These are phyloP conservation scores for Calonectria pseudoturangicola DNA, from an alignment of 2,329 filamentous ascomycete species.

Conservation along the genomic window DNA sequence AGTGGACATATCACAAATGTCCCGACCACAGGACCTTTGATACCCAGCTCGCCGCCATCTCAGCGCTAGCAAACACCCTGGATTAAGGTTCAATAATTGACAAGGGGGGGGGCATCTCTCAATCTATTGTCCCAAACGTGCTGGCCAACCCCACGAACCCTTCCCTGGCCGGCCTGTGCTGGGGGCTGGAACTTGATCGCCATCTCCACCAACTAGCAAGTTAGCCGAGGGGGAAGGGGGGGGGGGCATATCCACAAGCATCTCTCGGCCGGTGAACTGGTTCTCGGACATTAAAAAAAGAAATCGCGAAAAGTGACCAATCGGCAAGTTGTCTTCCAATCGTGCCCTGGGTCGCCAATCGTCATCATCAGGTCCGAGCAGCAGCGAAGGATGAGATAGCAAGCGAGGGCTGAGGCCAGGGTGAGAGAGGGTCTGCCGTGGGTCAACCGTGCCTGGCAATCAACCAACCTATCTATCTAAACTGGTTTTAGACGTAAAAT, in stretches of 20 bases:
- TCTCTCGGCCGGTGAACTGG: background rate
- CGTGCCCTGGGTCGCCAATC: background rate
- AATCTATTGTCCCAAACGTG: background rate
- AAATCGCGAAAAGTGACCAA: background rate
- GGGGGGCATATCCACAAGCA: background rate
- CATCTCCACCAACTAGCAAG: background rate
- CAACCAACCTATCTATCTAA: background rate
- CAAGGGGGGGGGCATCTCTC: background rate
- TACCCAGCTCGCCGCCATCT: background rate
- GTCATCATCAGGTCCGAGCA: slow-evolving; percentile 2
- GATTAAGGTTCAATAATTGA: slow-evolving; percentile 12
- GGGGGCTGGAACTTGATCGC: background rate
- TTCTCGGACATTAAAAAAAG: background rate
- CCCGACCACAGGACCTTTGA: background rate
- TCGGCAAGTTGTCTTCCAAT: background rate
- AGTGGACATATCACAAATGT: background rate
- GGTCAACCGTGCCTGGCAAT: background rate
- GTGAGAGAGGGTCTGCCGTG: background rate
- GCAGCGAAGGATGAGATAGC: background rate
- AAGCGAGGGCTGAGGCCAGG: background rate
- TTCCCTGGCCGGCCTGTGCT: background rate
- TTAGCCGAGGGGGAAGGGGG: background rate
- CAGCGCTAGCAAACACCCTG: background rate
- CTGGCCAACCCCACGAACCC: background rate
- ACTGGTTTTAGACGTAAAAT: background rate